Base-by-base conservation (phyloP, 768 basidiomycete genomes). In the Tricholoma saponaceum region DNA sequence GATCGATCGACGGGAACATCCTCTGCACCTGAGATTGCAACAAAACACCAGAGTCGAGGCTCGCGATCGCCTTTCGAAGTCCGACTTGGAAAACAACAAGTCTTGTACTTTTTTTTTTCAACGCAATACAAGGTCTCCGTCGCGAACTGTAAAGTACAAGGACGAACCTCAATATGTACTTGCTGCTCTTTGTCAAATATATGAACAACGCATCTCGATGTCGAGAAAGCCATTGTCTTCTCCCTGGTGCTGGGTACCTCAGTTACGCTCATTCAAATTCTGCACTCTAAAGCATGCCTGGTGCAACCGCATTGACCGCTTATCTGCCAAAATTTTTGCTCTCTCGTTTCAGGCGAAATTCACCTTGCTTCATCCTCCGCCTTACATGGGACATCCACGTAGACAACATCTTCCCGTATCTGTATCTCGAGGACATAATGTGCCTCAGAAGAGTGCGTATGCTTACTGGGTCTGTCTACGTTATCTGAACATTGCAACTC, bases 391-490 rank as follows among this genome's bases (percentile, higher is more conserved):
- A 81, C 62, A 65, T 80, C 33, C 72, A 75, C 32, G 62, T 81
- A 25, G 78, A 80, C 55, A 55, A 69, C 28, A 74, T 83, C 50
- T 77, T 81, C 59, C 67, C 68, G 1, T 66, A 74, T 58, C 66
- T 82, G 39, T 55, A 59, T 12, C 66, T 83, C 5, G 81, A 83
- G 57, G 81, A 83, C 55, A 70, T 83, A 28, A 64, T 81, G 23
- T 67, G 69, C 22, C 63, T 83, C n/a, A 74, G 79, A 54, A 67
- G 75, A 60, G 81, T 82, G 56, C 41, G 72, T 65, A 28, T 46
- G 28, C 13, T 51, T 30, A 14, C 9, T 5, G 8, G 8, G 18
- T 1, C 14, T 22, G 5, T 13, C 13, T 50, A 5, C 8, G 18
- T 18, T 28, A 3, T 33, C 35, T 55, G 28, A 49, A 10, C 43